phyloP scores from a whole-genome alignment of 2,329 filamentous ascomycete genomes.

The Monosporascus sp. region DNA sequence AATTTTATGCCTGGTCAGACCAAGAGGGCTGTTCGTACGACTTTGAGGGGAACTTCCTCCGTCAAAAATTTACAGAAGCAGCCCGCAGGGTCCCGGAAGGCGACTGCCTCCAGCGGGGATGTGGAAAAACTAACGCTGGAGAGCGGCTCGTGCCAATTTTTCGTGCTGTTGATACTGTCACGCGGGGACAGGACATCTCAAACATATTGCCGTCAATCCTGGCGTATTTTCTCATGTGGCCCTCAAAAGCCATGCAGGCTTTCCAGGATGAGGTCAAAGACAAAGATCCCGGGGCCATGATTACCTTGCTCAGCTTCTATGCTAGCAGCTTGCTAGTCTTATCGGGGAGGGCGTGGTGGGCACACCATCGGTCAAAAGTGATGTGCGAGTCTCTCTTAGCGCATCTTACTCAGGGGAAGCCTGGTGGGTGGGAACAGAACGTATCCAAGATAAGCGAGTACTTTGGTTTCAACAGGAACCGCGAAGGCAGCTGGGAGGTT shows the following conservation, averaged over 20 bases:
- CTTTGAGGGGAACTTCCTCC: constrained; percentile 3
- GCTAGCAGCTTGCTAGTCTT: constrained; percentile 1
- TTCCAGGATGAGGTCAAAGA: constrained; percentile 4
- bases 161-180: not conserved
- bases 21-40: constrained; percentile 1
- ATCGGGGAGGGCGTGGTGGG: constrained; percentile 2
- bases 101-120: not conserved
- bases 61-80: not conserved
- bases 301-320: constrained; percentile 5
- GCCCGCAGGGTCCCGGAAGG: not conserved
- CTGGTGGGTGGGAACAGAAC: not conserved
- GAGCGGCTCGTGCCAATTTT: constrained; percentile 5
- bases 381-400: constrained; percentile 2
- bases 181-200: constrained; percentile 1
- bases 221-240: constrained; percentile 7
- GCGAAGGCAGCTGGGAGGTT: not conserved
- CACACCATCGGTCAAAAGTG: constrained; percentile 1
- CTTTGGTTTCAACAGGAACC: not conserved
- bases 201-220: not conserved
- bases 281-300: not conserved
- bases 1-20: constrained; percentile 1
- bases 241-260: constrained; percentile 1
- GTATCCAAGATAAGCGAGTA: constrained; percentile 2
- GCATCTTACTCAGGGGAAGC: not conserved
- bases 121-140: not conserved